A percentile compares a stretch with the other conserved stretches of the same genome.
Evolutionary conservation across 2,329 filamentous ascomycete genomes (phyloP).

Genomic region (Corinectria fuckeliana): DNA sequence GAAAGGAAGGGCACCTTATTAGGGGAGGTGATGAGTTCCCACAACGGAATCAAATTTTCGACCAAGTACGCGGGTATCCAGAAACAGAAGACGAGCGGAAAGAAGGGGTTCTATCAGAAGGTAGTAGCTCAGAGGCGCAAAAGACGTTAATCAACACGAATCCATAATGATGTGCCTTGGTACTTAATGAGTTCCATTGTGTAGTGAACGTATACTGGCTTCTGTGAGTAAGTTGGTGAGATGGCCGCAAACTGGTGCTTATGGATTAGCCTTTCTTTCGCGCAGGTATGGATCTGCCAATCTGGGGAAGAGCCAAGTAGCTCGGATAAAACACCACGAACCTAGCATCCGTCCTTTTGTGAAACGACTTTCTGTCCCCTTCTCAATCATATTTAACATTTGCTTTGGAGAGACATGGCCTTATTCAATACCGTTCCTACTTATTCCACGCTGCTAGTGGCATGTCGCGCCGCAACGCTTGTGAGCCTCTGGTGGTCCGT

Average conservation of each 20-base stretch:
- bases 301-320: no score
- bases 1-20: constrained; percentile 87
- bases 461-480: background rate
- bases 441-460: background rate
- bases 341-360: no score
- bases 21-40: constrained; percentile 72
- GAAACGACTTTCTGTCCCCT: no score
- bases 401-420: no score
- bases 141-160: constrained; percentile 1
- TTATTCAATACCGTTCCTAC: no score
- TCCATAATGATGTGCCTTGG: background rate
- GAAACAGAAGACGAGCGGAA: constrained; percentile 80
- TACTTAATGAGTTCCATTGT: background rate
- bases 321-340: no score
- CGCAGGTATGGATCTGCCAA: no score
- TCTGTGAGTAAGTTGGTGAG: no score
- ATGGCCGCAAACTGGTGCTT: no score
- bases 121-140: constrained; percentile 59
- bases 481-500: constrained; percentile 26
- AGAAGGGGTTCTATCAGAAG: constrained; percentile 87
- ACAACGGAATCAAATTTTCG: constrained; percentile 73
- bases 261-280: no score
- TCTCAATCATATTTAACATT: no score
- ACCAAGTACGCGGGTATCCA: constrained; percentile 89
- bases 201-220: background rate